Base-by-base conservation (phyloP, 306 rosid species). In the Sophora flavescens region DNA sequence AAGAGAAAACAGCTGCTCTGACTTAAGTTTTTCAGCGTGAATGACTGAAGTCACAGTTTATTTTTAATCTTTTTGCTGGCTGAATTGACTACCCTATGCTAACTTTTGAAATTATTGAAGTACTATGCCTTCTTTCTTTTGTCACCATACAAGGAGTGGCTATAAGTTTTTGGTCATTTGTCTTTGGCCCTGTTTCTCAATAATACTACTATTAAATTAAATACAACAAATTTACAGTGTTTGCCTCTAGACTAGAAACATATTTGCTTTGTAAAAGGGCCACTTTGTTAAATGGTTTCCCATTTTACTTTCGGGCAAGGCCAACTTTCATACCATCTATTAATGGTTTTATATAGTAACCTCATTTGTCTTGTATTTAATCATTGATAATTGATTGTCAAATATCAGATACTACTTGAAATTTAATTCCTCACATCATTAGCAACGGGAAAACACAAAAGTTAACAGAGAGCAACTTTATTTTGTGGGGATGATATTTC, bases 61-160 rank as follows among this genome's bases (percentile, higher is more conserved):
- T 80, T 84, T 81, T 78, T 75, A 70, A 82, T 82, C 79, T 82
- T 82, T 82, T 85, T 77, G 85, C 87, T 80, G 86, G 78, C 30
- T 80, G 91, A 87, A 82, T 59, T 82, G 91, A 85, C 89, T 60
- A 77, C 80, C 82, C 88, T 58, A 52, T 56, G 76, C 78, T 39
- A 62, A 72, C 85, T 80, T 82, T 82, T 80, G 64, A 79, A 79
- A 84, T 87, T 33, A 81, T 84, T 87, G 81, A 71, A 83, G 84
- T 84, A 81, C 84, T 73, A 59, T 14, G 44, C 80, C 79, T 28
- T 75, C 80, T 82, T 42, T 76, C 79, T 76, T 80, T 79, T 87
- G 84, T 81, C 86, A 76, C 78, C 78, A 77, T 77, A 6, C 70
- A 75, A 63, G 74, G 69, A 54, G 73, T 42, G 76, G 65, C 61